A percentile compares a stretch with the other conserved stretches of the same genome.
These are phyloP conservation scores for Raffaelea ambrosiae DNA, from an alignment of 2,329 filamentous ascomycete genomes.

Conservation along the genomic window DNA sequence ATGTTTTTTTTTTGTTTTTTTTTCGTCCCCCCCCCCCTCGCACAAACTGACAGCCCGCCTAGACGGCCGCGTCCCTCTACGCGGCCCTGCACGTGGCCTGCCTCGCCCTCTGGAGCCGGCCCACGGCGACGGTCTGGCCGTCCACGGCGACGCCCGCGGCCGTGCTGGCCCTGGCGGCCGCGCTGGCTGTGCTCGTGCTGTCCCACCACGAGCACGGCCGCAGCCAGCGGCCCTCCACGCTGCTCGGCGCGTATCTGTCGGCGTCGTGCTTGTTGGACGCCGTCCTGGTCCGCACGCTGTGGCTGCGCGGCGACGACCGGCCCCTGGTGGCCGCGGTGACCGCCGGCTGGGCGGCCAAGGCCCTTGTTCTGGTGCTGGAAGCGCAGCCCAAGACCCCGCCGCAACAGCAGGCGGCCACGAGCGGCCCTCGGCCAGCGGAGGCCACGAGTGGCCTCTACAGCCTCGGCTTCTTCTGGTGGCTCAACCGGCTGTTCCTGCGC, in stretches of 20 bases:
- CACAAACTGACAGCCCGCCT: no score
- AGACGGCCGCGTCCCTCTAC: no score
- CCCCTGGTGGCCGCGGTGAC: neutral
- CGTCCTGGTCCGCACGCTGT: neutral
- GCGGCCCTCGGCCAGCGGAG: neutral
- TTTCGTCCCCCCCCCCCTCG: no score
- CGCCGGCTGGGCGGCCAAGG: neutral
- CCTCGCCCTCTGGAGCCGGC: neutral
- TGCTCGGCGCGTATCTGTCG: neutral
- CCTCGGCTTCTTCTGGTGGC: slow-evolving; percentile 2
- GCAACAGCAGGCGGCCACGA: neutral
- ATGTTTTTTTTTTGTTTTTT: no score
- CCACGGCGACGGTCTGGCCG: neutral
- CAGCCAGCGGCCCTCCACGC: neutral
- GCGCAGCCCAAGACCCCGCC: neutral
- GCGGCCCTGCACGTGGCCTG: no score
- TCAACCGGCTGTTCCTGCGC: neutral
- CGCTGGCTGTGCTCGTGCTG: neutral
- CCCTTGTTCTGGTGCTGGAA: neutral
- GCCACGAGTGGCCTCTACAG: neutral
- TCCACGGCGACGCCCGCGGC: neutral
- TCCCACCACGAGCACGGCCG: slow-evolving; percentile 1
- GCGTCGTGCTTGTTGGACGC: neutral
- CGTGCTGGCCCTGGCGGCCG: neutral
- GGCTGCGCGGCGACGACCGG: neutral